Evolutionary conservation across 495 filamentous ascomycete species (phyloP), one percentile per base, ranked within the genome.

Genomic region (Aspergillus leporis): DNA sequence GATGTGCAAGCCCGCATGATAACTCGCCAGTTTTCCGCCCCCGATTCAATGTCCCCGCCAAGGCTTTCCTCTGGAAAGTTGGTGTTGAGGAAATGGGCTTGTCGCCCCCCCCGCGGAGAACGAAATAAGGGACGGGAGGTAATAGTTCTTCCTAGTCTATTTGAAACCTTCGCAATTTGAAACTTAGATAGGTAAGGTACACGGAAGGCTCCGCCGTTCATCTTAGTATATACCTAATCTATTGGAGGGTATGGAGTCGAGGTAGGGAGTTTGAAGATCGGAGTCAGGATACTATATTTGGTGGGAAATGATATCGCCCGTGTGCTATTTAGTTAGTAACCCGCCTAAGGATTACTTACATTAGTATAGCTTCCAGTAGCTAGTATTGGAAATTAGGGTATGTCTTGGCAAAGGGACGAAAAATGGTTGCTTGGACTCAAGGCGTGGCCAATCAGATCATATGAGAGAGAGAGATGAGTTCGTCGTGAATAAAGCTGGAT

Each of bases 331-430:
- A 41, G 13, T 41, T 41, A 41, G 38, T 41, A 41, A 47, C 41
- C 2, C 25, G 25, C 25, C 25, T 28, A 28, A 8, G 9, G 19
- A 23, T 47, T 22, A 23, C 43, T 47, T 47, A 47, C 43, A 22
- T 47, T 47, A 23, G 19, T 8, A 23, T 47, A 22, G 43, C 43
- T 8, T 23, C 43, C 9, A 22, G 43, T 23, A 22, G 19, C 43
- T 47, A 47, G 23, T 47, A 22, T 47, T 22, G 43, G 43, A 47
- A 47, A 47, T 22, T 47, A 23, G 21, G 43, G 43, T 14, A 47
- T 3, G 43, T 16, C 43, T 47, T 47, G 43, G 16, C 41, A 10
- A 1, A 8, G 34, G 34, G 10, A 10, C 34, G 10, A 45, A 19
- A n/a, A 18, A n/a, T n/a, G n/a, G n/a, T n/a, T n/a, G n/a, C n/a